phyloP scores from a whole-genome alignment of 108 stramenopile genomes.

The Skeletonema tropicum region DNA sequence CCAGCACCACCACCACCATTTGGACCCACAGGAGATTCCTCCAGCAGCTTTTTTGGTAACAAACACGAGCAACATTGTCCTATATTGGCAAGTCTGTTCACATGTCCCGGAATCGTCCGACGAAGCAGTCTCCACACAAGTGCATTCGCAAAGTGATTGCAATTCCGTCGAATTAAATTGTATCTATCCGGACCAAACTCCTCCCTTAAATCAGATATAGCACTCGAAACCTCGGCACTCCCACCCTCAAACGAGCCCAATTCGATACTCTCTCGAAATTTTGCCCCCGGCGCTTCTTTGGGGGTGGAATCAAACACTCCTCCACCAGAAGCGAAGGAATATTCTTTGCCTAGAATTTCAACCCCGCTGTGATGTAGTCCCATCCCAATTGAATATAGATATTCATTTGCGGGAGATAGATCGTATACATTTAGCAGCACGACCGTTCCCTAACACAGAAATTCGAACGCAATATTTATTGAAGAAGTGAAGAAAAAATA shows the following conservation, averaged over 20 bases:
- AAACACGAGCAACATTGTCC: conserved; percentile 84
- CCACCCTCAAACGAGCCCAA: conserved; percentile 84
- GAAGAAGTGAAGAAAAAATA: neutral
- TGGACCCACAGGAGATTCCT: conserved; percentile 80
- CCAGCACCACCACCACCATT: conserved; percentile 40
- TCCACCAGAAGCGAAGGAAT: conserved; percentile 78
- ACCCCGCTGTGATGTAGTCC: conserved; percentile 91
- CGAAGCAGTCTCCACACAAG: conserved; percentile 70
- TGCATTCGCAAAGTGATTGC: conserved; percentile 95
- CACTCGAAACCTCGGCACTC: conserved; percentile 62
- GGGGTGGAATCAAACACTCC: conserved; percentile 79
- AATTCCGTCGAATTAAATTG: conserved; percentile 81
- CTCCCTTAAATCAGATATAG: conserved; percentile 65
- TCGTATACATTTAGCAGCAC: conserved; percentile 86
- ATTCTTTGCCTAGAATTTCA: conserved; percentile 82
- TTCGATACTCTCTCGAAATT: conserved; percentile 69
- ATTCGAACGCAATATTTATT: neutral
- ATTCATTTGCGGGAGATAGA: conserved; percentile 82
- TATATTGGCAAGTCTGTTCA: conserved; percentile 87
- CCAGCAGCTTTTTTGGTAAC: conserved; percentile 76
- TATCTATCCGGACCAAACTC: conserved; percentile 80
- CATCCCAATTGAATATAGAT: conserved; percentile 67
- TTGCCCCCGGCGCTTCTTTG: conserved; percentile 64
- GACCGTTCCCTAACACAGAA: conserved; percentile 56
- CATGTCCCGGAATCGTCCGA: conserved; percentile 73